A percentile compares a stretch with the other conserved stretches of the same genome.
Evolutionary conservation across 2,329 filamentous ascomycete species (phyloP).

Genomic region (Xylaria sp.): DNA sequence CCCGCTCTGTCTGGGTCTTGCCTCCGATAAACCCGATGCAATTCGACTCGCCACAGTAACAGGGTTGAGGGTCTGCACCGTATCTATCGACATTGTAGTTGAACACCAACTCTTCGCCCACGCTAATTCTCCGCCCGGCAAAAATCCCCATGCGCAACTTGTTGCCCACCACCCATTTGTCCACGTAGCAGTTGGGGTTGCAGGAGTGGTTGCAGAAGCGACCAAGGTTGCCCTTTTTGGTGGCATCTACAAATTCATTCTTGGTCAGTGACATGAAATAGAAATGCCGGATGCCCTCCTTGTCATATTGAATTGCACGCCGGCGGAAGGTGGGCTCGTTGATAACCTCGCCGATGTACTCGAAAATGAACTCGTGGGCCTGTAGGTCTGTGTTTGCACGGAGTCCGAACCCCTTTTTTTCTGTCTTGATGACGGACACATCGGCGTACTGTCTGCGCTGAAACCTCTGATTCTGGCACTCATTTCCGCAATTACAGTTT

Average conservation of each 20-base stretch:
- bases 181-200: constrained; percentile 98
- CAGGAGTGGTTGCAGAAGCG: constrained; percentile 99
- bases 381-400: constrained; percentile 81
- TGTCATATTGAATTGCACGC: constrained; percentile 92
- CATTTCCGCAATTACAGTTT: constrained; percentile 85
- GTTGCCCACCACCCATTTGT: constrained; percentile 98
- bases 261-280: constrained; percentile 99
- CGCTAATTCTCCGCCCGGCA: constrained; percentile 82
- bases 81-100: constrained; percentile 99
- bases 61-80: constrained; percentile 94
- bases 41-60: constrained; percentile 94
- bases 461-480: constrained; percentile 95
- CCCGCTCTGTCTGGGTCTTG: constrained; percentile 95
- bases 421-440: constrained; percentile 95
- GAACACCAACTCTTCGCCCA: constrained; percentile 95
- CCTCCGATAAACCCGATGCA: constrained; percentile 97
- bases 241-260: constrained; percentile 96
- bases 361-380: constrained; percentile 92
- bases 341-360: constrained; percentile 98
- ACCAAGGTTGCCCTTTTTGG: constrained; percentile 93
- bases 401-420: constrained; percentile 96
- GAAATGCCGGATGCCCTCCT: constrained; percentile 98
- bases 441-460: constrained; percentile 88
- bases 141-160: constrained; percentile 99
- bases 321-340: constrained; percentile 89